phyloP scores from a whole-genome alignment of 192 early-diverging fungal genomes.

The Backusella macrospora region DNA sequence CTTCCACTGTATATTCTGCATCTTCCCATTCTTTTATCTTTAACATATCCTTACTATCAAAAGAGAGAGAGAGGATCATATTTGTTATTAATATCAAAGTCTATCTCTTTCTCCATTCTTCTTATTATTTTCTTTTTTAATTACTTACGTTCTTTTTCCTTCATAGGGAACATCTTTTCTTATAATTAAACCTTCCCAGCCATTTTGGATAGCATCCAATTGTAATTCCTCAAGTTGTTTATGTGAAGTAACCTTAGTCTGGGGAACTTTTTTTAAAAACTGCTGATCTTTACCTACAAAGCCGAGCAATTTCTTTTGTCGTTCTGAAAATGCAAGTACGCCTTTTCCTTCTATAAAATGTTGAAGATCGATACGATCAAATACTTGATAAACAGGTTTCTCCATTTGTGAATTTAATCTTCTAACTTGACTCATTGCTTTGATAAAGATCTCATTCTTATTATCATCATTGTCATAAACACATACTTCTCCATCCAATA shows the following conservation, averaged over 20 bases:
- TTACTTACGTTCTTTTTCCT: constrained; percentile 52
- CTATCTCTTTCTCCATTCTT: background rate
- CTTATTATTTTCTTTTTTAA: background rate
- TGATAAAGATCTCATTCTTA: constrained; percentile 29
- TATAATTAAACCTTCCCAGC: constrained; percentile 61
- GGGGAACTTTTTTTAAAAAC: constrained; percentile 25
- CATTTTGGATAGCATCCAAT: constrained; percentile 26
- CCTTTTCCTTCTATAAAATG: constrained; percentile 39
- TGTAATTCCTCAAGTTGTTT: constrained; percentile 42
- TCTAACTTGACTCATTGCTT: constrained; percentile 32
- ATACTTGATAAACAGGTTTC: constrained; percentile 47
- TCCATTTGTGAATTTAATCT: constrained; percentile 21
- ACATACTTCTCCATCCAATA: constrained; percentile 57
- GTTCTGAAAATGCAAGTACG: constrained; percentile 27
- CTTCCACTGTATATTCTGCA: constrained; percentile 51
- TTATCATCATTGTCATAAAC: constrained; percentile 30
- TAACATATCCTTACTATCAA: constrained; percentile 46
- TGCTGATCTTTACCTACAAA: constrained; percentile 12
- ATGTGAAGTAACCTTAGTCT: constrained; percentile 34
- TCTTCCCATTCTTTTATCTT: constrained; percentile 61
- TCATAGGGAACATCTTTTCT: constrained; percentile 52
- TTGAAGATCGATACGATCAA: constrained; percentile 46
- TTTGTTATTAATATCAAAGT: background rate
- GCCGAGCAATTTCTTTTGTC: constrained; percentile 28
- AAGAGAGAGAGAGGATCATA: background rate